A percentile compares a stretch with the other conserved stretches of the same genome.
phyloP scores from a whole-genome alignment of 2,329 filamentous ascomycete genomes.

The Fusarium tjaetaba region DNA sequence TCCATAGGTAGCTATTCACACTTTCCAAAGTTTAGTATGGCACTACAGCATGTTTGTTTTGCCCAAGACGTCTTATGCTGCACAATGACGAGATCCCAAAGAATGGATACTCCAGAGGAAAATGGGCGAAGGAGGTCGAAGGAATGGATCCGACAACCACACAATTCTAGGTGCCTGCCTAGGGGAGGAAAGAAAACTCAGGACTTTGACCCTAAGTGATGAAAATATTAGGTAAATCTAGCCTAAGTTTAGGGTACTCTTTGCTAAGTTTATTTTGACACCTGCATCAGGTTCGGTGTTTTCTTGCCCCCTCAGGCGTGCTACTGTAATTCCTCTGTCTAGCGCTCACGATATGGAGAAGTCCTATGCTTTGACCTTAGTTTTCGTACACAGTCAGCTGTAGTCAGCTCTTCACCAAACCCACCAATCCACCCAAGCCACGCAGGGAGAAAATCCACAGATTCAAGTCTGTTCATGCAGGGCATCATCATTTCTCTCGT shows the following conservation, averaged over 20 bases:
- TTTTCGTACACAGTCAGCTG: slow-evolving; percentile 20
- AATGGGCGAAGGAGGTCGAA: slow-evolving; percentile 16
- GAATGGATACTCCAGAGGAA: slow-evolving; percentile 11
- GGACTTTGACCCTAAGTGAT: too few relatives aligned
- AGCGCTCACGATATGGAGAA: slow-evolving; percentile 5
- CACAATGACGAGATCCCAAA: slow-evolving; percentile 32
- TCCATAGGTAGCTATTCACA: background rate
- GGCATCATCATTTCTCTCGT: slow-evolving; percentile 19
- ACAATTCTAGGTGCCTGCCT: background rate
- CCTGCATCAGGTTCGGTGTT: too few relatives aligned
- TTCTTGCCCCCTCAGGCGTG: background rate
- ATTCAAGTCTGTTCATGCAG: slow-evolving; percentile 23
- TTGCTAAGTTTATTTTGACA: too few relatives aligned
- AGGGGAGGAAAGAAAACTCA: too few relatives aligned
- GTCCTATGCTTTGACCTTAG: background rate
- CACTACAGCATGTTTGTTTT: background rate
- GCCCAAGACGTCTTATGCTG: slow-evolving; percentile 11
- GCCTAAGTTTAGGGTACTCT: too few relatives aligned
- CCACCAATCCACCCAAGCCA: slow-evolving; percentile 30
- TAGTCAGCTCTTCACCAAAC: slow-evolving; percentile 11
- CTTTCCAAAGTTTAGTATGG: background rate
- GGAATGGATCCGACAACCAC: slow-evolving; percentile 10
- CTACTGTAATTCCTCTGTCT: slow-evolving; percentile 5
- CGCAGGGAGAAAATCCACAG: slow-evolving; percentile 20
- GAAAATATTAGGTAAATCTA: too few relatives aligned